Conservation (phyloP, 176 grass and related monocot species). For the Bothriochloa decipiens region DNA sequence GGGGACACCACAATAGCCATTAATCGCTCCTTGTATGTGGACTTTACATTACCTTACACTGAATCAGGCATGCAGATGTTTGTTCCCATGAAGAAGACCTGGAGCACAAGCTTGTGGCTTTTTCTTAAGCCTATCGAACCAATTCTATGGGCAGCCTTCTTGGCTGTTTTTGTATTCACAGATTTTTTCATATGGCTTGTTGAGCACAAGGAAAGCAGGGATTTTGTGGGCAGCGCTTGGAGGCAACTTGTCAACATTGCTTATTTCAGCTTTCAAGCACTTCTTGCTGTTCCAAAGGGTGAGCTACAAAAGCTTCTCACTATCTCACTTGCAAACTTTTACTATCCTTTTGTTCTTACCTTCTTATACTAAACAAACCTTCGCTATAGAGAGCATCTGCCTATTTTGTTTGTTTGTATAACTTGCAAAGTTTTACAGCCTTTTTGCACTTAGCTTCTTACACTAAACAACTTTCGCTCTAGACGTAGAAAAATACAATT, state of each 20-base stretch:
- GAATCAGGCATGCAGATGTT: slow-evolving; percentile 51
- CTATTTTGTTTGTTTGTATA: too few species aligned
- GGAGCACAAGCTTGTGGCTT: background rate
- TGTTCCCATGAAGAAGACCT: slow-evolving; percentile 43
- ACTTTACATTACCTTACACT: slow-evolving; percentile 57
- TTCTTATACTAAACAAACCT: too few species aligned
- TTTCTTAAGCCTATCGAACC: background rate
- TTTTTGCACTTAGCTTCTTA: too few species aligned
- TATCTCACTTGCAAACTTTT: too few species aligned
- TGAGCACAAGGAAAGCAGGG: background rate
- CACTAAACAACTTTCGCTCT: too few species aligned
- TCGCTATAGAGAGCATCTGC: too few species aligned
- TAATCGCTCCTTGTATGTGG: slow-evolving; percentile 32
- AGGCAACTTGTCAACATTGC: background rate
- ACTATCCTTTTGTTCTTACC: too few species aligned
- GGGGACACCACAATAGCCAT: slow-evolving; percentile 6
- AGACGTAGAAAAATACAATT: too few species aligned
- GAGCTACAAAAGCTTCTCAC: too few species aligned
- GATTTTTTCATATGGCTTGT: background rate
- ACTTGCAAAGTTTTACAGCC: too few species aligned
- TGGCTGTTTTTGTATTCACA: background rate
- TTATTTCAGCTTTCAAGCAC: slow-evolving; percentile 17
- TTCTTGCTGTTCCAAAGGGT: too few species aligned
- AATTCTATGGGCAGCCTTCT: background rate
- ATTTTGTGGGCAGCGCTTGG: background rate